phyloP scores from a whole-genome alignment of 2,329 filamentous ascomycete genomes.

The Fusarium heterosporum region DNA sequence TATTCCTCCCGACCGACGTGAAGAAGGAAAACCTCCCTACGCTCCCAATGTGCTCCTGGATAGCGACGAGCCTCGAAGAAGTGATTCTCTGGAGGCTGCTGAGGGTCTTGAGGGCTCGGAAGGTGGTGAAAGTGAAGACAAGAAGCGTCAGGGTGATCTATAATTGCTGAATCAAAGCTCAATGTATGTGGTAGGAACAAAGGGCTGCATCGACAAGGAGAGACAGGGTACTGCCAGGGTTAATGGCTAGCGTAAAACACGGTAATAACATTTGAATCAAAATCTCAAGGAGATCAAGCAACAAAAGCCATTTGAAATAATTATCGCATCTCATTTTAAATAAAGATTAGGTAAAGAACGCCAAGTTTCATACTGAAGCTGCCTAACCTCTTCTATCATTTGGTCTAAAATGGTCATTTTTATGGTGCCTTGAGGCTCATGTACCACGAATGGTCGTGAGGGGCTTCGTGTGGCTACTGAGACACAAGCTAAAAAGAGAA shows the following conservation, averaged over 20 bases:
- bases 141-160: slow-evolving; percentile 1
- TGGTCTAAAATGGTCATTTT: too few species aligned
- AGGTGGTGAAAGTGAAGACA: slow-evolving; percentile 30
- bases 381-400: too few species aligned
- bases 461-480: background rate
- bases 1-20: slow-evolving; percentile 59
- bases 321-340: too few species aligned
- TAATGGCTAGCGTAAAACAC: background rate
- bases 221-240: background rate
- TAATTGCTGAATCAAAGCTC: background rate
- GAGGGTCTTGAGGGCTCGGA: slow-evolving; percentile 13
- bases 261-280: background rate
- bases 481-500: background rate
- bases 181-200: background rate
- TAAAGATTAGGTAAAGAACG: too few species aligned
- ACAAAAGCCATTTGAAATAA: too few species aligned
- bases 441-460: background rate
- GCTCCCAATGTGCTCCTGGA: slow-evolving; percentile 43
- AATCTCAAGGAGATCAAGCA: too few species aligned
- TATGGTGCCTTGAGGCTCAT: background rate
- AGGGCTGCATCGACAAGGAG: background rate
- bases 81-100: slow-evolving; percentile 31
- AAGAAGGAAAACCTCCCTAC: slow-evolving; percentile 56
- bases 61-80: slow-evolving; percentile 24
- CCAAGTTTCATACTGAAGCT: too few species aligned